Percentiles rank a stretch among this genome's conserved stretches.
These are phyloP conservation scores for Flaveria sonorensis DNA, from an alignment of 129 eudicot species.

Conservation along the genomic window DNA sequence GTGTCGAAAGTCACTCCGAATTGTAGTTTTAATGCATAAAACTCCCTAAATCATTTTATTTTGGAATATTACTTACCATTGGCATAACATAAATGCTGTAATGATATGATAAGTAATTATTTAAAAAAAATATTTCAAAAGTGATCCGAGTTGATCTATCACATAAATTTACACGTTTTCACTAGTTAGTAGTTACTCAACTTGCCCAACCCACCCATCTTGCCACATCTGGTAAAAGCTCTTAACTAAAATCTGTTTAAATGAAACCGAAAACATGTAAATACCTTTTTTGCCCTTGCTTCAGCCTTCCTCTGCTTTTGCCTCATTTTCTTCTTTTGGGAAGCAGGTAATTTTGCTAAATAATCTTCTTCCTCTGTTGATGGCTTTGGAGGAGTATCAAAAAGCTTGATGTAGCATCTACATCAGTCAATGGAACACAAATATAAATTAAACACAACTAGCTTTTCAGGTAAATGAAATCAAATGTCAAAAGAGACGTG, in stretches of 20 bases:
- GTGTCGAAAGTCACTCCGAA: background rate
- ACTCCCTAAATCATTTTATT: background rate
- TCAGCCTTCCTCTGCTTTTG: slow-evolving; percentile 97
- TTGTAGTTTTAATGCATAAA: slow-evolving; percentile 14
- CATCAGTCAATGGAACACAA: slow-evolving; percentile 15
- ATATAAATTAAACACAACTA: background rate
- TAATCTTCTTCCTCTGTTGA: slow-evolving; percentile 85
- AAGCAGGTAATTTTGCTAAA: slow-evolving; percentile 74
- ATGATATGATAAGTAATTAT: background rate
- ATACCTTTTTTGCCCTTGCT: slow-evolving; percentile 92
- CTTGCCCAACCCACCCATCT: slow-evolving; percentile 11
- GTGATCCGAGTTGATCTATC: background rate
- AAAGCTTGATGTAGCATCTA: slow-evolving; percentile 91
- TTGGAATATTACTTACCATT: background rate
- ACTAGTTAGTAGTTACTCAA: slow-evolving; percentile 13
- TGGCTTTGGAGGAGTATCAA: slow-evolving; percentile 88
- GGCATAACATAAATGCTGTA: background rate
- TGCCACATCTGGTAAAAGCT: slow-evolving; percentile 3
- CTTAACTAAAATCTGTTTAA: slow-evolving; percentile 16
- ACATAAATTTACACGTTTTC: background rate
- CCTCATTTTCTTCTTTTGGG: slow-evolving; percentile 92
- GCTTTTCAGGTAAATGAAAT: background rate
- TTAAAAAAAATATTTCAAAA: background rate
- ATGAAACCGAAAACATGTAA: slow-evolving; percentile 1
- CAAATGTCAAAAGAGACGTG: background rate